Conservation (phyloP, 2,329 filamentous ascomycete genomes). For the Penicillium sp. region DNA sequence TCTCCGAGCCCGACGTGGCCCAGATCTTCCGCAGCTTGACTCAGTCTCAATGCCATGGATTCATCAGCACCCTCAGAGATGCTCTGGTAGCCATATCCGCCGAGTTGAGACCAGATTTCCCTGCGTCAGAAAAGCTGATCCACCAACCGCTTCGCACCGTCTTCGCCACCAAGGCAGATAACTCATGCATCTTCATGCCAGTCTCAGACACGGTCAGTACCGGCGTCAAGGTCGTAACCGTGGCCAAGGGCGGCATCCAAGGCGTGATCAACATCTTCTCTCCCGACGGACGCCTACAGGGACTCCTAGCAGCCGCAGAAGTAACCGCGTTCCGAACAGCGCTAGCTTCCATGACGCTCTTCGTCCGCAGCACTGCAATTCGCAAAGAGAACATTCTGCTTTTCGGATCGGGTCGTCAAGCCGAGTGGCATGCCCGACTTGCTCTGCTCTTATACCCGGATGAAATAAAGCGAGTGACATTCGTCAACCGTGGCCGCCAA, state of each 20-base stretch:
- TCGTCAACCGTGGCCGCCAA: constrained; percentile 70
- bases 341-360: constrained; percentile 67
- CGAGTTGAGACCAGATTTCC: constrained; percentile 27
- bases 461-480: constrained; percentile 64
- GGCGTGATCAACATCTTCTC: constrained; percentile 71
- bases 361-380: constrained; percentile 48
- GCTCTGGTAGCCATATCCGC: constrained; percentile 36
- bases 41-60: constrained; percentile 33
- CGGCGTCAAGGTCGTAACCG: constrained; percentile 72
- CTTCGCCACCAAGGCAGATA: constrained; percentile 42
- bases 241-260: constrained; percentile 50
- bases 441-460: constrained; percentile 50
- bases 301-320: constrained; percentile 71
- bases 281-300: constrained; percentile 62
- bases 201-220: constrained; percentile 65
- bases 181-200: constrained; percentile 73
- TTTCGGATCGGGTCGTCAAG: constrained; percentile 53
- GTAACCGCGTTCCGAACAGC: constrained; percentile 81
- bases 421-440: constrained; percentile 53
- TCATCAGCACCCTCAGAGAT: constrained; percentile 40
- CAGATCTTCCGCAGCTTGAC: constrained; percentile 36
- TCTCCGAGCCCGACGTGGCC: constrained; percentile 37
- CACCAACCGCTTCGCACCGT: constrained; percentile 48
- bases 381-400: constrained; percentile 44
- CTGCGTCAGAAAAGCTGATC: constrained; percentile 31